A percentile compares a stretch with the other conserved stretches of the same genome.
These are phyloP conservation scores for Mollisia scopiformis DNA, from an alignment of 2,329 filamentous ascomycete species.

Conservation along the genomic window DNA sequence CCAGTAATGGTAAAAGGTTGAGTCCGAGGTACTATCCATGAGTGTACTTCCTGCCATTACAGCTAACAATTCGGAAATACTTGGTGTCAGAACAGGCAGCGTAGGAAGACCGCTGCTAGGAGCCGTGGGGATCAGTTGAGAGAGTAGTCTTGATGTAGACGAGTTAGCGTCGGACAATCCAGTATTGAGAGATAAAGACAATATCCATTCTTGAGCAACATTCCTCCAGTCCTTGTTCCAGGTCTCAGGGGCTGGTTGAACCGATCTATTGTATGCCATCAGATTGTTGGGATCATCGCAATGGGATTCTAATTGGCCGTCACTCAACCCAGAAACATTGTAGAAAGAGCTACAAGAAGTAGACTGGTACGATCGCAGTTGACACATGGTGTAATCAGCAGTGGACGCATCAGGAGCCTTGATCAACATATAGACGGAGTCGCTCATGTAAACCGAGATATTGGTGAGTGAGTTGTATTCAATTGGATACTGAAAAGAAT, in stretches of 20 bases:
- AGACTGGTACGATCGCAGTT: slow-evolving; percentile 65
- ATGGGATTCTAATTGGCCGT: slow-evolving; percentile 60
- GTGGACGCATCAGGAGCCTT: slow-evolving; percentile 43
- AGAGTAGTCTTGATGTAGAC: slow-evolving; percentile 60
- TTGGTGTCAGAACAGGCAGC: slow-evolving; percentile 53
- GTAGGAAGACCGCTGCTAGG: slow-evolving; percentile 43
- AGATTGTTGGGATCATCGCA: slow-evolving; percentile 61
- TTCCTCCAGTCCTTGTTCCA: slow-evolving; percentile 56
- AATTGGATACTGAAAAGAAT: slow-evolving; percentile 50
- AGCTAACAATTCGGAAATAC: slow-evolving; percentile 73
- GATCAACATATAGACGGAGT: slow-evolving; percentile 69
- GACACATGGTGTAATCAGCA: slow-evolving; percentile 67
- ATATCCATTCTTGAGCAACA: slow-evolving; percentile 56
- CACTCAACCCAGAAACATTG: slow-evolving; percentile 56
- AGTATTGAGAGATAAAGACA: slow-evolving; percentile 57
- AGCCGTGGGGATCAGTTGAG: slow-evolving; percentile 52
- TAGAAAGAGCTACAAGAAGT: slow-evolving; percentile 69
- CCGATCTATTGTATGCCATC: slow-evolving; percentile 56
- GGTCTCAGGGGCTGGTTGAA: slow-evolving; percentile 32
- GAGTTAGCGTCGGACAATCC: slow-evolving; percentile 59
- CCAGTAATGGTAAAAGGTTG: slow-evolving; percentile 65
- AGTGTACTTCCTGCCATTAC: slow-evolving; percentile 70
- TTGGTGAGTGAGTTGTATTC: slow-evolving; percentile 71
- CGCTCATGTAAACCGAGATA: slow-evolving; percentile 46
- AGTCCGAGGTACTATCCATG: slow-evolving; percentile 58